Base-by-base conservation (phyloP, 495 filamentous ascomycete species). In the Aspergillus bridgeri region DNA sequence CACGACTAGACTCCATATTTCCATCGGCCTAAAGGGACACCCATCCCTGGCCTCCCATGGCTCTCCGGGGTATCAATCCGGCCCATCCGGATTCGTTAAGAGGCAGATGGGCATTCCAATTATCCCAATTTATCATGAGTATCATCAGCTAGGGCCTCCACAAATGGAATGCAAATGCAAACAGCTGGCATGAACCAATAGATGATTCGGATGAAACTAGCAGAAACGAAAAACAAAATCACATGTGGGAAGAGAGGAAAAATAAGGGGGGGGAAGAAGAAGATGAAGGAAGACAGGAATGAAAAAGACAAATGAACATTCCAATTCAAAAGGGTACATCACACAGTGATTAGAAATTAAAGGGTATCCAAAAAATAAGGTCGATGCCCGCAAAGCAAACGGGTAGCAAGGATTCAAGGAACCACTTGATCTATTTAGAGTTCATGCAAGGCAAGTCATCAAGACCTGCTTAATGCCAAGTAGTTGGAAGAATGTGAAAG, bases 341-440 rank as follows among this genome's bases (percentile, higher is more conserved):
- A 67, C 59, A 27, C 64, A 62, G 57, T 63, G 64, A 60, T 62
- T 60, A 60, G 38, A 60, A 53, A 29, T 22, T 57, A 54, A 57
- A 48, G 61, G 62, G 65, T 64, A 67, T 67, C 65, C 57, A 64
- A 63, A 62, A 64, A 62, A 61, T 59, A 59, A 69, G 59, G 59
- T 48, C 51, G 60, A 61, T 53, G 60, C 51, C 42, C 42, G 58
- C 53, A 62, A 59, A 54, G 50, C 33, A 48, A 21, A 54, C 51
- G 33, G n/a, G 33, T 17, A 49, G 2, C 29, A 33, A 33, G 29
- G 8, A 9, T 33, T 33, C 8, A 2, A 9, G 29, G 8, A 33
- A 33, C 29, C 29, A 7, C 8, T 11, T 33, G 29, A 11, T 33
- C 29, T 9, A 33, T 33, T 33, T 33, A 27, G 29, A 9, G 7